Percentiles rank a stretch among this genome's conserved stretches.
Conservation (phyloP, 2,329 filamentous ascomycete genomes). For the Alternaria brassicicola region DNA sequence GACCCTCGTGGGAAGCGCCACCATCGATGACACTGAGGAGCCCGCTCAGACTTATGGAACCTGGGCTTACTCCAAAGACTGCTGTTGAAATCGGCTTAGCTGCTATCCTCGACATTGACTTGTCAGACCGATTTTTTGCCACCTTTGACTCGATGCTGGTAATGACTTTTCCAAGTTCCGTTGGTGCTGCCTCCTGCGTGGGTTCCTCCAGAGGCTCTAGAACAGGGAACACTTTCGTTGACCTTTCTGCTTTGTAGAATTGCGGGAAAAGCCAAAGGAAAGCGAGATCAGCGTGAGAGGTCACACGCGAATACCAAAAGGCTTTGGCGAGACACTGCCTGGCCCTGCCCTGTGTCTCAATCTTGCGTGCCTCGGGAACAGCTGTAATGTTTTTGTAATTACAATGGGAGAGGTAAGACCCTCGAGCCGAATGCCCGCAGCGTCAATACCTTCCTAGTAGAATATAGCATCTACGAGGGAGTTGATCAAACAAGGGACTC, state of each 20-base stretch:
- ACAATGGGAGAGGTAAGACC: neutral
- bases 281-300: neutral
- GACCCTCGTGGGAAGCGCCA: conserved; percentile 77
- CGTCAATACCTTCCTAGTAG: conserved; percentile 57
- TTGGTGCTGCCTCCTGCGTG: neutral
- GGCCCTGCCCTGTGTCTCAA: neutral
- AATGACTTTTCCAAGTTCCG: no score
- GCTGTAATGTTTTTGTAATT: neutral
- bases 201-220: neutral
- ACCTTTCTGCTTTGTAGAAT: neutral
- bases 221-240: neutral
- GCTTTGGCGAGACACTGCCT: neutral
- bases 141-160: no score
- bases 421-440: conserved; percentile 47
- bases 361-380: neutral
- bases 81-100: neutral
- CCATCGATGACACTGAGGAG: conserved; percentile 84
- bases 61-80: no score
- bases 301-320: neutral
- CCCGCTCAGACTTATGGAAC: conserved; percentile 73
- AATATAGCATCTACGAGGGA: conserved; percentile 54
- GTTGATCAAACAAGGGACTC: conserved; percentile 50
- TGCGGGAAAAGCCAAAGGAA: neutral
- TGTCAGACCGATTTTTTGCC: neutral
- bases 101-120: neutral